These are phyloP conservation scores for Clavispora santaluciae DNA, from an alignment of 805 yeast genomes.

Conservation along the genomic window DNA sequence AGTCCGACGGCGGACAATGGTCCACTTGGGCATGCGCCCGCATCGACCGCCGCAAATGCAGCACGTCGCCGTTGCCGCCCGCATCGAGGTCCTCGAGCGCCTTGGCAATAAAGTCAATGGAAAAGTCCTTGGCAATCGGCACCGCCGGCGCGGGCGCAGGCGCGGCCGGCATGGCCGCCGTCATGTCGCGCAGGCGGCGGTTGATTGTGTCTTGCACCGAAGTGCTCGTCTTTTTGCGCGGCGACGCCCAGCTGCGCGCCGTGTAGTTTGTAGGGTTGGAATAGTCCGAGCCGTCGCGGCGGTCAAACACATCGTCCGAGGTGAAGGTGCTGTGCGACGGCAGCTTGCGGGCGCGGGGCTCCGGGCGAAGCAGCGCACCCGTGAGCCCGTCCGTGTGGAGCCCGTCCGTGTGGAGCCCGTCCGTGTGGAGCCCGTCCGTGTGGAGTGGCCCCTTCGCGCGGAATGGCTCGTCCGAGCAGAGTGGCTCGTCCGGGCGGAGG, in stretches of 20 bases:
- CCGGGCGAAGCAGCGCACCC: neutral
- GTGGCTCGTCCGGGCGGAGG: too few relatives aligned
- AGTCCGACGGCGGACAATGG: constrained; percentile 23
- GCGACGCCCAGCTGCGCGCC: constrained; percentile 40
- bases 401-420: neutral
- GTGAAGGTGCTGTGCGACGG: constrained; percentile 13
- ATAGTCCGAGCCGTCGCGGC: constrained; percentile 19
- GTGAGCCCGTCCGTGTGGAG: neutral
- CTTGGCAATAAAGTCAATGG: constrained; percentile 42
- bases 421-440: too few relatives aligned
- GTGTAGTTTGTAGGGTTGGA: constrained; percentile 36
- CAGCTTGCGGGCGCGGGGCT: constrained; percentile 7
- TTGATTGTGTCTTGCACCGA: constrained; percentile 36
- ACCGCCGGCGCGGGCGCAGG: constrained; percentile 19
- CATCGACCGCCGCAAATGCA: constrained; percentile 35
- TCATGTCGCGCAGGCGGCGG: constrained; percentile 18
- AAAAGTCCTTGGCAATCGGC: constrained; percentile 39
- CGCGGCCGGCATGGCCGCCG: constrained; percentile 17
- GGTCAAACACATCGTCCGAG: constrained; percentile 13
- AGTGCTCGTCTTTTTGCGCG: constrained; percentile 30
- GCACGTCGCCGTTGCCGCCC: constrained; percentile 43
- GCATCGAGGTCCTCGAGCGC: constrained; percentile 41
- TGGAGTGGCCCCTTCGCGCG: too few relatives aligned
- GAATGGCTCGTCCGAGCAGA: too few relatives aligned
- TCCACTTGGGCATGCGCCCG: constrained; percentile 13